Evolutionary conservation across 2,329 filamentous ascomycete species (phyloP).

Genomic region (Cercospora citrullina): DNA sequence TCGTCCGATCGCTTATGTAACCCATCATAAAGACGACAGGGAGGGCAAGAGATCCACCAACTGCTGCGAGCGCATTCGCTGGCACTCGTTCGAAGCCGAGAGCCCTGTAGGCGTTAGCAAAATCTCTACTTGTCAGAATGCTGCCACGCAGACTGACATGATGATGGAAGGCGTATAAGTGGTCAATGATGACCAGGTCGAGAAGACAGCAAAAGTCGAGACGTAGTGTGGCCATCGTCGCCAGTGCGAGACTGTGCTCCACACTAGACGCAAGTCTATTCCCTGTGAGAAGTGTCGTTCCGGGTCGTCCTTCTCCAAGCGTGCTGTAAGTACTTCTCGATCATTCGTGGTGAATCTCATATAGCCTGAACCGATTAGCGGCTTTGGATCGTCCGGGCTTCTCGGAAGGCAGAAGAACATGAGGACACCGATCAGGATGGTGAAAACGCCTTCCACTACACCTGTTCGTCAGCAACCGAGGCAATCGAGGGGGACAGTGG

Average conservation of each 20-base stretch:
- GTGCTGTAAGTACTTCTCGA: neutral
- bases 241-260: constrained; percentile 8
- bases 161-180: constrained; percentile 53
- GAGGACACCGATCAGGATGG: neutral
- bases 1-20: constrained; percentile 51
- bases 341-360: neutral
- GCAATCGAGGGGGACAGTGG: neutral
- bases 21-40: constrained; percentile 52
- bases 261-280: constrained; percentile 5
- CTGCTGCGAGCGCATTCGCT: constrained; percentile 51
- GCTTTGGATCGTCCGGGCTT: constrained; percentile 8
- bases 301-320: neutral
- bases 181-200: constrained; percentile 55
- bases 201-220: constrained; percentile 53
- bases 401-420: constrained; percentile 11
- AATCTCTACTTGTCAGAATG: neutral
- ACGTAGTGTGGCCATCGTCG: constrained; percentile 16
- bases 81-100: constrained; percentile 49
- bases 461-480: neutral
- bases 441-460: constrained; percentile 9
- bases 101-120: neutral
- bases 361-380: constrained; percentile 8
- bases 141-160: neutral
- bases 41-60: constrained; percentile 47
- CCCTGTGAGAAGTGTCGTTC: neutral